Evolutionary conservation across 106 monocot genomes (phyloP), one percentile per base, ranked within the genome.

Genomic region (Acorus gramineus): DNA sequence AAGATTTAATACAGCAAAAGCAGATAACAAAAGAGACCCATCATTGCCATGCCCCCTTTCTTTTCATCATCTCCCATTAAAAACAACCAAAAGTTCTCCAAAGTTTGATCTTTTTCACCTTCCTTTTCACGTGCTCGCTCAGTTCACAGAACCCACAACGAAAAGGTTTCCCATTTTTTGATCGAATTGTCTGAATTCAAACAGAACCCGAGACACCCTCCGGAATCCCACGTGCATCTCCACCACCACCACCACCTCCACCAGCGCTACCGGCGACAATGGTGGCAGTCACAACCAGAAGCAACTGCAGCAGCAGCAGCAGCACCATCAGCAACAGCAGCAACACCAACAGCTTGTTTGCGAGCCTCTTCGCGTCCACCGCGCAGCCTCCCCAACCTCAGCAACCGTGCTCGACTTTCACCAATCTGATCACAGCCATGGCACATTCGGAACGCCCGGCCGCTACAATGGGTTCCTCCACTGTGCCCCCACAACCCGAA

Each of bases 401-500:
- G 28, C 28, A 28, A 28, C 28, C 28, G 28, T 65, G 65, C 64
- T 55, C 77, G 12, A 81, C 78, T 56, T 50, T 81, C 0, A 75
- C 85, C 0, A 50, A 62, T 42, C 44, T 59, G 5, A 12, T 65
- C 3, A 9, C 66, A 4, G 14, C 71, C 2, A 4, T 66, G 7
- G 58, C 70, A 4, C 78, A 60, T 45, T 49, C 57, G 51, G 46
- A 68, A 2, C 63, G 57, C 4, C 74, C 71, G 6, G 81, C 77
- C 60, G 72, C 78, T 14, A 74, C 78, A 2, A 74, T 69, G 1
- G 67, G 67, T 11, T 59, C 76, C 67, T 66, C 59, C 59, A 66
- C 57, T 6, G 57, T 55, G 7, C 69, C 70, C 6, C 59, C 44
- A 8, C 3, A 47, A 2, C 42, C 60, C 42, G 76, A 76, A 4